These are phyloP conservation scores for Zanthoxylum bungeanum DNA, from an alignment of 345 rosid genomes.

Conservation along the genomic window DNA sequence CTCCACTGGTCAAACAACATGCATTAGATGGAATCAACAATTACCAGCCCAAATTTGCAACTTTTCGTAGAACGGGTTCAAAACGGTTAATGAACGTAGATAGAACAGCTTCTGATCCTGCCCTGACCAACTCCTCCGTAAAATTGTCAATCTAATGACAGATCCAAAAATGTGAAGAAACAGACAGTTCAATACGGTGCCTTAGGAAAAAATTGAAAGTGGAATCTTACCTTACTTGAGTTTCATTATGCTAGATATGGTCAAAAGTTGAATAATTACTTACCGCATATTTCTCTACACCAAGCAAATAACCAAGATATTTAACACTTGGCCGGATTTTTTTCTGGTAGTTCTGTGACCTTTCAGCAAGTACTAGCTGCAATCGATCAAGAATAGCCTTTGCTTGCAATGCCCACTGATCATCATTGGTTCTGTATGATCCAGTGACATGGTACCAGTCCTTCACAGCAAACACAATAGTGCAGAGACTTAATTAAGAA, in stretches of 20 bases:
- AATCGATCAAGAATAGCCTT: slow-evolving; percentile 41
- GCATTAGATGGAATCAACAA: not conserved
- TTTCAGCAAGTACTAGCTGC: slow-evolving; percentile 34
- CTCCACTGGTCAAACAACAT: not conserved
- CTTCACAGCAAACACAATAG: slow-evolving; percentile 18
- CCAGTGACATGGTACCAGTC: slow-evolving; percentile 30
- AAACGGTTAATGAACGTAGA: slow-evolving; percentile 32
- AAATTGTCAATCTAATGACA: slow-evolving; percentile 30
- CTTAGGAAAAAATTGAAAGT: not conserved
- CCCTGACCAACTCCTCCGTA: slow-evolving; percentile 35
- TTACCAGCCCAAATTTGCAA: slow-evolving; percentile 44
- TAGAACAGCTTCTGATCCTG: slow-evolving; percentile 31
- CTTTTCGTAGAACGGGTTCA: slow-evolving; percentile 33
- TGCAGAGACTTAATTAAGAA: not conserved
- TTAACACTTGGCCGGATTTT: slow-evolving; percentile 35
- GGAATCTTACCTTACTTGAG: not conserved
- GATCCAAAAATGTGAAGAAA: not conserved
- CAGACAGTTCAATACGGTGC: not conserved
- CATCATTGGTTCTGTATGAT: slow-evolving; percentile 29
- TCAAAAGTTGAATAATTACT: slow-evolving; percentile 10
- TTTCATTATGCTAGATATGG: not conserved
- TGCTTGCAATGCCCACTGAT: slow-evolving; percentile 41
- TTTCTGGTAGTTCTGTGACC: slow-evolving; percentile 24
- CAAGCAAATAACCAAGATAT: slow-evolving; percentile 40
- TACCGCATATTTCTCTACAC: slow-evolving; percentile 30